Conservation (phyloP, 106 monocot genomes). For the Dendrobium officinale region DNA sequence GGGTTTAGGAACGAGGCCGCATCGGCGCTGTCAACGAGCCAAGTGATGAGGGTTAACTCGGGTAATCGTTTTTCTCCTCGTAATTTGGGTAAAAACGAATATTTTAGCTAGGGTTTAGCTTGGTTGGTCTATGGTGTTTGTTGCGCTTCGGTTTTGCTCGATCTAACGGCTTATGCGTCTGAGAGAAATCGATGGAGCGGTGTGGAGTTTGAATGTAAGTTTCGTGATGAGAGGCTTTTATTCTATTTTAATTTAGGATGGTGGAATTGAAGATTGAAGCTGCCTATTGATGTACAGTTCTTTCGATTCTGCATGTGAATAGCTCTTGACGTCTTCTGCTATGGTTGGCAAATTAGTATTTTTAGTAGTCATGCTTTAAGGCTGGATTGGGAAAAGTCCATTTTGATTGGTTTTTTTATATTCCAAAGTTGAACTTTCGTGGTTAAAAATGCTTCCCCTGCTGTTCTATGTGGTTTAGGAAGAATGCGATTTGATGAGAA, state of each 20-base stretch:
- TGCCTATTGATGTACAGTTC: not conserved
- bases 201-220: too few species aligned
- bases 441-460: too few species aligned
- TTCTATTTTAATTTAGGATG: not conserved
- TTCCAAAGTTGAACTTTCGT: too few species aligned
- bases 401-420: too few species aligned
- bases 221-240: not conserved
- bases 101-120: not conserved
- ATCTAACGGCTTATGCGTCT: not conserved
- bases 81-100: not conserved
- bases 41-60: slow-evolving; percentile 6
- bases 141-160: not conserved
- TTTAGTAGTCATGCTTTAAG: not conserved
- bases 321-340: not conserved
- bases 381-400: not conserved
- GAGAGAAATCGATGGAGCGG: too few species aligned
- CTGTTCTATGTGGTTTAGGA: too few species aligned
- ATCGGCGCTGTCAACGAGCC: slow-evolving; percentile 15
- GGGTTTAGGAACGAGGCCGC: slow-evolving; percentile 35
- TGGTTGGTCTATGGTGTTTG: not conserved
- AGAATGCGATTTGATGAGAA: too few species aligned
- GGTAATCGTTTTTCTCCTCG: not conserved
- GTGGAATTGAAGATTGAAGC: not conserved
- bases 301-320: not conserved
- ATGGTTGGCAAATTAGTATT: not conserved